These are phyloP conservation scores for Thymus quinquecostatus DNA, from an alignment of 257 asterid species.

Conservation along the genomic window DNA sequence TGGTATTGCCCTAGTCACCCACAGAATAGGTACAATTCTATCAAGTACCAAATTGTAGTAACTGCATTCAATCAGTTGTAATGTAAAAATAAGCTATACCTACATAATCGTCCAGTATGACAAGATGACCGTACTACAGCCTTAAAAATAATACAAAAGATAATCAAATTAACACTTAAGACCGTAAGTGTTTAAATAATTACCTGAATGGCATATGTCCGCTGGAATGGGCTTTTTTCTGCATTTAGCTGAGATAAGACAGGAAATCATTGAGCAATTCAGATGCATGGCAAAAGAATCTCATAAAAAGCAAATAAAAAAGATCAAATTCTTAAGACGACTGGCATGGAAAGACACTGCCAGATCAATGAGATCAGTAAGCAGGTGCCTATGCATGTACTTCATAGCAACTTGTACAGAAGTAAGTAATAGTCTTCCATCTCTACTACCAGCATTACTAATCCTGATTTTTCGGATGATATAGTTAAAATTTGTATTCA, in stretches of 20 bases:
- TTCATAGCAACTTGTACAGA: slow-evolving; percentile 3
- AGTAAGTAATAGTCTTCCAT: not conserved
- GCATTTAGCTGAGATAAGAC: slow-evolving; percentile 78
- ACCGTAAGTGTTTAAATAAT: not conserved
- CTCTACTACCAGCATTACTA: not conserved
- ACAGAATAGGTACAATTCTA: slow-evolving; percentile 14
- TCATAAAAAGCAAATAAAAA: slow-evolving; percentile 4
- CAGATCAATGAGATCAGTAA: not conserved
- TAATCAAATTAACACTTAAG: not conserved
- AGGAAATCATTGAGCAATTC: slow-evolving; percentile 23
- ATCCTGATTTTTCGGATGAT: slow-evolving; percentile 17
- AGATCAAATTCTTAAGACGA: not conserved
- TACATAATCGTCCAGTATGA: slow-evolving; percentile 8
- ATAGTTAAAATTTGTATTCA: not conserved
- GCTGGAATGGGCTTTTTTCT: slow-evolving; percentile 97
- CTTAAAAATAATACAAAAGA: slow-evolving; percentile 9
- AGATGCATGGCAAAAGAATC: slow-evolving; percentile 15
- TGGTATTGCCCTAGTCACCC: not conserved
- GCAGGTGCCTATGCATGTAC: slow-evolving; percentile 7
- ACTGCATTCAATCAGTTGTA: not conserved
- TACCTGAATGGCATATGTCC: slow-evolving; percentile 98
- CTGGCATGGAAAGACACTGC: slow-evolving; percentile 20
- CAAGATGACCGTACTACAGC: not conserved
- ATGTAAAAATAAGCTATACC: slow-evolving; percentile 2
- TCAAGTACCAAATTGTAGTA: not conserved